Conservation (phyloP, 148 eudicot genomes). For the Dianthus caryophyllus region DNA sequence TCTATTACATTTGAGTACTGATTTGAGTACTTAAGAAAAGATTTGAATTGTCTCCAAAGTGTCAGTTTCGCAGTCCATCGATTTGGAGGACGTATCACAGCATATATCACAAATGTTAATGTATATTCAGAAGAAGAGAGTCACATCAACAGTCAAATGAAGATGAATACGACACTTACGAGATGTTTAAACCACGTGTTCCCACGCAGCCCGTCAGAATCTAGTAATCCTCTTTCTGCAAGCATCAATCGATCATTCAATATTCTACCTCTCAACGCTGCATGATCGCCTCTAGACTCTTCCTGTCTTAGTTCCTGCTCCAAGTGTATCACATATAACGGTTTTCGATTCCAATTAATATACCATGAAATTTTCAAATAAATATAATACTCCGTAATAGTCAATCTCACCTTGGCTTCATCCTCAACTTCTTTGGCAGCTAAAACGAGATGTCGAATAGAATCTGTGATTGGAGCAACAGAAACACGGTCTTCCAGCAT, state of each 20-base stretch:
- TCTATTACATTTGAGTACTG: not conserved
- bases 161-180: conserved; percentile 34
- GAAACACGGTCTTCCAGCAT: conserved; percentile 47
- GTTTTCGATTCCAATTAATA: conserved; percentile 30
- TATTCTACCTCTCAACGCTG: conserved; percentile 44
- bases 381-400: not conserved
- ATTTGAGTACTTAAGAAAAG: conserved; percentile 35
- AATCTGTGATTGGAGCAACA: conserved; percentile 47
- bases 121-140: not conserved
- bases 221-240: conserved; percentile 82
- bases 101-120: not conserved
- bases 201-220: conserved; percentile 62
- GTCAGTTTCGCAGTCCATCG: no score
- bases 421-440: conserved; percentile 61
- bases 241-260: conserved; percentile 77
- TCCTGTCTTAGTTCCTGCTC: conserved; percentile 45
- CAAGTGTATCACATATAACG: no score
- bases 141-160: not conserved
- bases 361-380: not conserved
- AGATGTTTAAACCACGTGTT: conserved; percentile 87
- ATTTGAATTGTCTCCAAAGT: conserved; percentile 31
- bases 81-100: not conserved
- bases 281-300: conserved; percentile 25
- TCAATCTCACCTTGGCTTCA: conserved; percentile 57
- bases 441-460: conserved; percentile 43